These are phyloP conservation scores for Microdochium trichocladiopsis DNA, from an alignment of 2,329 filamentous ascomycete genomes.

Conservation along the genomic window DNA sequence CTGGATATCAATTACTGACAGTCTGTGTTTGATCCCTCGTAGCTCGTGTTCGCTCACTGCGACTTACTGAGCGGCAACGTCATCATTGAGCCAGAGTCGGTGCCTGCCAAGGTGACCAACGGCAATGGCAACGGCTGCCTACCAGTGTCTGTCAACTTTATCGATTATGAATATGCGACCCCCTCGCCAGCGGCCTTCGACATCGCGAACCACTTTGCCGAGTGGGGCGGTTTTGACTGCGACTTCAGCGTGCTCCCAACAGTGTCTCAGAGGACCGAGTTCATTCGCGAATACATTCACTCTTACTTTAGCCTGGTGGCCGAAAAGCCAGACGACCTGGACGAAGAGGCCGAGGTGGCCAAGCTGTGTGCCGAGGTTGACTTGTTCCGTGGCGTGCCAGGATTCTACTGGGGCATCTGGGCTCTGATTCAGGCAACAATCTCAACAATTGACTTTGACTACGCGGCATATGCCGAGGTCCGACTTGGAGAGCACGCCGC, in stretches of 20 bases:
- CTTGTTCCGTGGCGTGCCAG: conserved; percentile 78
- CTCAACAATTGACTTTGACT: conserved; percentile 94
- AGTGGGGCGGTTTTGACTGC: conserved; percentile 97
- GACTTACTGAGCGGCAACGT: conserved; percentile 96
- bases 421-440: conserved; percentile 90
- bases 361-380: conserved; percentile 78
- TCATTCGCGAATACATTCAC: conserved; percentile 75
- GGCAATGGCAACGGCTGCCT: conserved; percentile 23
- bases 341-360: conserved; percentile 56
- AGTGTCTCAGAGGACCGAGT: conserved; percentile 65
- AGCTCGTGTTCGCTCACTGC: conserved; percentile 91
- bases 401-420: conserved; percentile 93
- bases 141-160: conserved; percentile 64
- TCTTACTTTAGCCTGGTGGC: conserved; percentile 58
- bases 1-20: background rate
- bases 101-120: conserved; percentile 19
- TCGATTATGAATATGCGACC: conserved; percentile 97
- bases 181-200: conserved; percentile 94
- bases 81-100: conserved; percentile 61
- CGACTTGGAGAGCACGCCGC: conserved; percentile 88
- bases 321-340: conserved; percentile 29
- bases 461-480: conserved; percentile 81
- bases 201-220: conserved; percentile 94
- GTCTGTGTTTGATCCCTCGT: conserved; percentile 3
- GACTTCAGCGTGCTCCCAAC: conserved; percentile 81